These are phyloP conservation scores for Draba incana DNA, from an alignment of 345 rosid species.

Conservation along the genomic window DNA sequence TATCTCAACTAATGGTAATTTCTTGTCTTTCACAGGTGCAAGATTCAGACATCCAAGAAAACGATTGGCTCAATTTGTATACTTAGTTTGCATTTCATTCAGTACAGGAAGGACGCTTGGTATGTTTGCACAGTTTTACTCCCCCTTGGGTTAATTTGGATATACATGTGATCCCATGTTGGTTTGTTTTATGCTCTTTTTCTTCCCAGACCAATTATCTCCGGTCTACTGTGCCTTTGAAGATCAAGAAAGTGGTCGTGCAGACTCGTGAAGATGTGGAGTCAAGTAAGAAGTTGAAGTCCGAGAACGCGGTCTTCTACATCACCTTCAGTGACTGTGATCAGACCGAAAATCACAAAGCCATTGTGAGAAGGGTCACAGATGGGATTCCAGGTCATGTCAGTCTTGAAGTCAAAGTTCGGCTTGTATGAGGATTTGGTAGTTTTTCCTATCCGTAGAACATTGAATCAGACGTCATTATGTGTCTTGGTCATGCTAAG, in stretches of 20 bases:
- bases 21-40: not conserved
- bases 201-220: too few relatives aligned
- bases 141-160: too few relatives aligned
- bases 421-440: too few relatives aligned
- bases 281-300: not conserved
- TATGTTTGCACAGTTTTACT: too few relatives aligned
- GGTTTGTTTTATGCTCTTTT: too few relatives aligned
- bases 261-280: not conserved
- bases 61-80: not conserved
- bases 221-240: not conserved
- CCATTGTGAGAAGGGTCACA: not conserved
- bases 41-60: not conserved
- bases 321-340: not conserved
- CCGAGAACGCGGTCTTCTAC: conserved; percentile 6
- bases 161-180: too few relatives aligned
- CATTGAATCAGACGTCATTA: too few relatives aligned
- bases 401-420: not conserved
- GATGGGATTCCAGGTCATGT: conserved; percentile 1
- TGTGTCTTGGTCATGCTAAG: too few relatives aligned
- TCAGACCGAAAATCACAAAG: not conserved
- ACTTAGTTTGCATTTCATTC: not conserved
- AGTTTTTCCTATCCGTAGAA: too few relatives aligned
- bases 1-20: not conserved
- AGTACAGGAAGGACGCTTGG: too few relatives aligned
- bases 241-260: conserved; percentile 6